Base-by-base conservation (phyloP, 2,329 filamentous ascomycete species). In the Fusarium torreyae region DNA sequence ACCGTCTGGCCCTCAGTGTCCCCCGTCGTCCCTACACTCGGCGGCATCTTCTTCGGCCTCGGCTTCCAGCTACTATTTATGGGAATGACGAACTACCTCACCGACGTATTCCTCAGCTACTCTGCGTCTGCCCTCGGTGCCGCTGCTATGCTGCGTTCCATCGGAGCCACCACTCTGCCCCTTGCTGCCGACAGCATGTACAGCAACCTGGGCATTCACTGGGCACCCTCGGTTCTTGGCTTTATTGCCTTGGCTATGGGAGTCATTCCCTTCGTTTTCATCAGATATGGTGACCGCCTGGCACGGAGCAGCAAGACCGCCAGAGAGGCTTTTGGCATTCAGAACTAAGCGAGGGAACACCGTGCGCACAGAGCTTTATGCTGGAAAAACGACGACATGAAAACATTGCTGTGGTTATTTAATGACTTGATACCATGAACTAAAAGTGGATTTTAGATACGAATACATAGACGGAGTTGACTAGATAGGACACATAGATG, bases 11-110 rank as follows among this genome's bases (percentile, higher is more conserved):
- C 66, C 14, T 66, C 68, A 3, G 57, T 77, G 1, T 71, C 74
- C 6, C 76, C 77, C 2, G 71, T 77, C 2, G 71, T 85, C 4
- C 80, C 81, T 40, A 81, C 77, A 57, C 76, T 83, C 15, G 79
- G 77, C 4, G 77, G 78, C 28, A 80, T 87, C 22, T 79, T 84
- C 39, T 86, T 84, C 44, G 81, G 81, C 8, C 57, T 72, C 10
- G 78, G 78, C 14, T 73, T 75, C 51, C 76, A 78, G 57, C 65
- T 79, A 8, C 60, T 79, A 9, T 79, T 79, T 66, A 78, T 80
- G 72, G 76, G 76, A 39, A 79, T 79, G 75, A 63, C 73, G 38
- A 79, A 79, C 57, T 79, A 79, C 59, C 54, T 79, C 36, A 79
- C 76, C 3, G 78, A 79, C 36, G 75, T 77, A 9, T 79, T 73